Conservation (phyloP, 805 yeast species). For the Pichia insulana region DNA sequence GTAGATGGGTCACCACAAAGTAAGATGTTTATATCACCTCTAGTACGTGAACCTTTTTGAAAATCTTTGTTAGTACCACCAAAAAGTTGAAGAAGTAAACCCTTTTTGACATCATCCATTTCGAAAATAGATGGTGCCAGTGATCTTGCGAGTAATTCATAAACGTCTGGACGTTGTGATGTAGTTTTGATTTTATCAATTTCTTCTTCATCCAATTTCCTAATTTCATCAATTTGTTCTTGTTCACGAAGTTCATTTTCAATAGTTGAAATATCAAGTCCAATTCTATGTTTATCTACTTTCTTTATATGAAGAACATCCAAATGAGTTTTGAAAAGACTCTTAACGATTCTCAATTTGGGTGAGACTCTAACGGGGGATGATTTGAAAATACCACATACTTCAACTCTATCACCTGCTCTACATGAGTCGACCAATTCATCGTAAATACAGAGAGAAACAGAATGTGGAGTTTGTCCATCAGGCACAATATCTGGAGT, state of each 20-base stretch:
- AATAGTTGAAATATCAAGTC: constrained; percentile 66
- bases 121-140: constrained; percentile 96
- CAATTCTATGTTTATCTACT: constrained; percentile 72
- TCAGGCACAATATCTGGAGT: constrained; percentile 80
- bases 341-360: constrained; percentile 73
- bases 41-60: constrained; percentile 82
- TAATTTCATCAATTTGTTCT: constrained; percentile 67
- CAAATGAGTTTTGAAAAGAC: constrained; percentile 81
- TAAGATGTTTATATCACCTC: constrained; percentile 90
- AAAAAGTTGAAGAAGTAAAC: constrained; percentile 82
- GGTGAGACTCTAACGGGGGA: constrained; percentile 86
- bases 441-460: constrained; percentile 88
- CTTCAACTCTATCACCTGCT: constrained; percentile 95
- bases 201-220: constrained; percentile 63
- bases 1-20: constrained; percentile 99
- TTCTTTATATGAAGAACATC: constrained; percentile 92
- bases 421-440: constrained; percentile 90
- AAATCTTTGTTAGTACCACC: constrained; percentile 93
- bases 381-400: constrained; percentile 90
- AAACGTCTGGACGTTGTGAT: constrained; percentile 66
- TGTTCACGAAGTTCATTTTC: constrained; percentile 52
- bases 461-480: constrained; percentile 97
- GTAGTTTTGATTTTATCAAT: constrained; percentile 51
- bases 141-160: constrained; percentile 79
- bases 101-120: constrained; percentile 94